Conservation (phyloP, 1,139 yeast genomes). For the Hanseniaspora uvarum region DNA sequence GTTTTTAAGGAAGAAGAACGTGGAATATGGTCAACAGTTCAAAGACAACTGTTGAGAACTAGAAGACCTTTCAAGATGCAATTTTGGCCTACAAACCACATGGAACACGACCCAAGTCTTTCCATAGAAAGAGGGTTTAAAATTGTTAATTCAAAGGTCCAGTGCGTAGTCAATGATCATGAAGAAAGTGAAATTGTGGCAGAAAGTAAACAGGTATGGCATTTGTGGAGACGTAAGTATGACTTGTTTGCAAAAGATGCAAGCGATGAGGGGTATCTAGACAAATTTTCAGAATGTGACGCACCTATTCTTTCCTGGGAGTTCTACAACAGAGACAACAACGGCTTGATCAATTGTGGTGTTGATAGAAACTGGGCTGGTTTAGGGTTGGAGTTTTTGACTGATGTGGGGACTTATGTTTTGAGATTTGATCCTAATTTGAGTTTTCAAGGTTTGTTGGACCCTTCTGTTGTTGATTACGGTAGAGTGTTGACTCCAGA, state of each 20-base stretch:
- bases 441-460: slow-evolving; percentile 28
- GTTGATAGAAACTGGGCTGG: slow-evolving; percentile 96
- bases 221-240: slow-evolving; percentile 79
- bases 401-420: slow-evolving; percentile 89
- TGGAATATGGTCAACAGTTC: slow-evolving; percentile 46
- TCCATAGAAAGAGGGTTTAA: slow-evolving; percentile 56
- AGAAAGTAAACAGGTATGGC: slow-evolving; percentile 88
- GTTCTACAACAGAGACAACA: slow-evolving; percentile 59
- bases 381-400: slow-evolving; percentile 77
- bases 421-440: slow-evolving; percentile 66
- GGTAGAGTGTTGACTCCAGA: slow-evolving; percentile 46
- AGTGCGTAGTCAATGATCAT: slow-evolving; percentile 35
- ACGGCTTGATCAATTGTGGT: slow-evolving; percentile 53
- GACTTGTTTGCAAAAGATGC: slow-evolving; percentile 45
- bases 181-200: slow-evolving; percentile 49
- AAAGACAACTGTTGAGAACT: slow-evolving; percentile 70
- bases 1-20: slow-evolving; percentile 67
- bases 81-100: slow-evolving; percentile 38
- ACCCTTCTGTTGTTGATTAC: slow-evolving; percentile 23
- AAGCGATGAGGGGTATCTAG: slow-evolving; percentile 16
- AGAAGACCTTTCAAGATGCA: slow-evolving; percentile 83
- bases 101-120: slow-evolving; percentile 6
- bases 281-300: slow-evolving; percentile 65
- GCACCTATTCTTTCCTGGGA: slow-evolving; percentile 79
- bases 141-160: slow-evolving; percentile 77